A percentile compares a stretch with the other conserved stretches of the same genome.
Conservation (phyloP, 2,329 filamentous ascomycete genomes). For the Beauveria brongniartii region DNA sequence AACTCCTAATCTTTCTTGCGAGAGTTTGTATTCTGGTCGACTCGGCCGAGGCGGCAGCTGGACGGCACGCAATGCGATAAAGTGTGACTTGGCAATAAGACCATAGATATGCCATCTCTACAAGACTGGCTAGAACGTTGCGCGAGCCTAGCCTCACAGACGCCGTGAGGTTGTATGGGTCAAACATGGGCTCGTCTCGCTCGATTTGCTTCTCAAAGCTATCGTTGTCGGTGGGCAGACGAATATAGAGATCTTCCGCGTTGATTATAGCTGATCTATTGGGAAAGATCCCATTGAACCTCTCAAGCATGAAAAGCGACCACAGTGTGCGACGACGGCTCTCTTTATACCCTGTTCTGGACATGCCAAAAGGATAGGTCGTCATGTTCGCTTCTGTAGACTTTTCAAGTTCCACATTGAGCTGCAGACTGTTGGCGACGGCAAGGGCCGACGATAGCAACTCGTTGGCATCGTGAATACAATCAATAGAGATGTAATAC, state of each 20-base stretch:
- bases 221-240: constrained; percentile 53
- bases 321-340: constrained; percentile 64
- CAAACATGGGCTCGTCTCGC: constrained; percentile 51
- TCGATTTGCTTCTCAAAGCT: constrained; percentile 54
- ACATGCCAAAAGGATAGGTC: constrained; percentile 49
- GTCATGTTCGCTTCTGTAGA: constrained; percentile 31
- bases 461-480: constrained; percentile 54
- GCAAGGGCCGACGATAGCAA: constrained; percentile 55
- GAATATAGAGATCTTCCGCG: constrained; percentile 57
- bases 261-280: constrained; percentile 48
- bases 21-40: constrained; percentile 35
- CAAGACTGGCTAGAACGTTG: constrained; percentile 51
- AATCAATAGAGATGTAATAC: constrained; percentile 55
- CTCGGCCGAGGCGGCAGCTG: constrained; percentile 20
- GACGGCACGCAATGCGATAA: constrained; percentile 31
- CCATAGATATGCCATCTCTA: constrained; percentile 58
- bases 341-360: constrained; percentile 51
- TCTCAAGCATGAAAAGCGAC: constrained; percentile 62
- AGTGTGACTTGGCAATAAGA: constrained; percentile 53
- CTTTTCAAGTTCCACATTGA: constrained; percentile 54
- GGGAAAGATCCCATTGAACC: constrained; percentile 52
- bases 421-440: constrained; percentile 48
- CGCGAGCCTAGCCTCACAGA: constrained; percentile 21
- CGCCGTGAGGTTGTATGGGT: constrained; percentile 32
- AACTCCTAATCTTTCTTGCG: constrained; percentile 45